These are phyloP conservation scores for Verticillium nubilum DNA, from an alignment of 2,329 filamentous ascomycete species.

Conservation along the genomic window DNA sequence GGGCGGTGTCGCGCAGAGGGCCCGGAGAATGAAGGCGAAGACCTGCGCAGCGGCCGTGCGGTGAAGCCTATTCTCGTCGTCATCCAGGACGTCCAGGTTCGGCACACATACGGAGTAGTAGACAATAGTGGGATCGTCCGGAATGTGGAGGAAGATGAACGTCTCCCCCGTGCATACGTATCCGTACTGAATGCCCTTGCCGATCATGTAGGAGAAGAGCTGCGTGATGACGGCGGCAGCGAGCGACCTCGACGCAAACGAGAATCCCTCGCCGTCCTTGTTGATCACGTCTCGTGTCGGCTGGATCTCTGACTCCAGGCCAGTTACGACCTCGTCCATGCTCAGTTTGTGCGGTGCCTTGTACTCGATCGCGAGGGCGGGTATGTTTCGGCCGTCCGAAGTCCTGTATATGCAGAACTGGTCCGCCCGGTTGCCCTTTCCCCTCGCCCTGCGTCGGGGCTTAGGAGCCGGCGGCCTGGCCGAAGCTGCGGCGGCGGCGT, in stretches of 20 bases:
- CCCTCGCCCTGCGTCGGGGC: slow-evolving; percentile 14
- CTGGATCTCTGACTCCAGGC: slow-evolving; percentile 26
- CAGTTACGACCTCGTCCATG: slow-evolving; percentile 22
- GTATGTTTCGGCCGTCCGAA: slow-evolving; percentile 11
- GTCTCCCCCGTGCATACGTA: slow-evolving; percentile 27
- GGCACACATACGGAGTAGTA: slow-evolving; percentile 27
- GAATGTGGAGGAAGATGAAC: slow-evolving; percentile 28
- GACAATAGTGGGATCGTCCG: slow-evolving; percentile 21
- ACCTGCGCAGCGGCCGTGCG: slow-evolving; percentile 30
- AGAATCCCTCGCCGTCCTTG: slow-evolving; percentile 21
- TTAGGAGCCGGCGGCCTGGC: slow-evolving; percentile 5
- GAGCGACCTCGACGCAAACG: slow-evolving; percentile 22
- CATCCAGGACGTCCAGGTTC: slow-evolving; percentile 24
- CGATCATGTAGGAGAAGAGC: slow-evolving; percentile 33
- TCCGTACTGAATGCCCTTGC: slow-evolving; percentile 26
- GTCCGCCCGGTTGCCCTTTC: slow-evolving; percentile 23
- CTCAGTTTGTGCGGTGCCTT: slow-evolving; percentile 31
- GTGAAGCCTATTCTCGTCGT: slow-evolving; percentile 26
- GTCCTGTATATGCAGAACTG: slow-evolving; percentile 17
- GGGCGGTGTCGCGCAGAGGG: slow-evolving; percentile 21
- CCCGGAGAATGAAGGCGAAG: slow-evolving; percentile 30
- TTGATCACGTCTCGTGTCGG: slow-evolving; percentile 26
- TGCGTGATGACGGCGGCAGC: slow-evolving; percentile 29
- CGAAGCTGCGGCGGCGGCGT: slow-evolving; percentile 6
- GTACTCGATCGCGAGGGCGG: slow-evolving; percentile 28